Evolutionary conservation across 768 basidiomycete species (phyloP).

Genomic region (Tremella yokohamensis): DNA sequence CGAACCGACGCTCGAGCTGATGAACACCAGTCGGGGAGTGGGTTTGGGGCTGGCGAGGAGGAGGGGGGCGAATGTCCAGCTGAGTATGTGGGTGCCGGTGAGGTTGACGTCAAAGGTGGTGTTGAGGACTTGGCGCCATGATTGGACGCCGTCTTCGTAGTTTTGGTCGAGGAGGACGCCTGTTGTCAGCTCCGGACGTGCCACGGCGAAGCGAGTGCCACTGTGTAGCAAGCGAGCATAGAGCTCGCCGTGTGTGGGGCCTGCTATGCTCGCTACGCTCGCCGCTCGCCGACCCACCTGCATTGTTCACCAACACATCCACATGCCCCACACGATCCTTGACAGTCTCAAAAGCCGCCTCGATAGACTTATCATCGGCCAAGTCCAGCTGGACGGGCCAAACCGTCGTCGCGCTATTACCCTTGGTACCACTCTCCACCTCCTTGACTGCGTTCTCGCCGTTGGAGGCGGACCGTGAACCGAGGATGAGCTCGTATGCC

Average conservation of each 20-base stretch:
- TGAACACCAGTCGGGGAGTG: background rate
- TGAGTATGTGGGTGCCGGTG: slow-evolving; percentile 25
- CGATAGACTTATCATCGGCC: slow-evolving; percentile 1
- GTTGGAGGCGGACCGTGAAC: background rate
- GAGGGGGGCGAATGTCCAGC: slow-evolving; percentile 22
- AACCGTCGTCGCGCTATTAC: background rate
- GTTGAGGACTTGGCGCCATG: slow-evolving; percentile 4
- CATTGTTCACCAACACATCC: slow-evolving; percentile 1
- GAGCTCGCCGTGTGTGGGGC: no score
- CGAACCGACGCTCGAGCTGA: background rate
- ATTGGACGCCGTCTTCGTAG: background rate
- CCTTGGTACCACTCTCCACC: background rate
- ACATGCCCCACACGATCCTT: background rate
- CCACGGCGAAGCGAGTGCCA: slow-evolving; percentile 1
- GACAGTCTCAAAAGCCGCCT: background rate
- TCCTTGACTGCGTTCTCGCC: slow-evolving; percentile 1
- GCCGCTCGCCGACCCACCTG: no score
- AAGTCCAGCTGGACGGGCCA: background rate
- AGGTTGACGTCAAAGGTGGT: slow-evolving; percentile 6
- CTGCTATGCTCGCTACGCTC: no score
- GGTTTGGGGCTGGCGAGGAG: background rate
- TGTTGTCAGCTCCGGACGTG: background rate
- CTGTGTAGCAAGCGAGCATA: no score
- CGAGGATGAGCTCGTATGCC: slow-evolving; percentile 1
- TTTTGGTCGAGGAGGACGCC: background rate